Percentiles rank a stretch among this genome's conserved stretches.
phyloP scores from a whole-genome alignment of 2,329 filamentous ascomycete species.

The Fusarium xylarioides region DNA sequence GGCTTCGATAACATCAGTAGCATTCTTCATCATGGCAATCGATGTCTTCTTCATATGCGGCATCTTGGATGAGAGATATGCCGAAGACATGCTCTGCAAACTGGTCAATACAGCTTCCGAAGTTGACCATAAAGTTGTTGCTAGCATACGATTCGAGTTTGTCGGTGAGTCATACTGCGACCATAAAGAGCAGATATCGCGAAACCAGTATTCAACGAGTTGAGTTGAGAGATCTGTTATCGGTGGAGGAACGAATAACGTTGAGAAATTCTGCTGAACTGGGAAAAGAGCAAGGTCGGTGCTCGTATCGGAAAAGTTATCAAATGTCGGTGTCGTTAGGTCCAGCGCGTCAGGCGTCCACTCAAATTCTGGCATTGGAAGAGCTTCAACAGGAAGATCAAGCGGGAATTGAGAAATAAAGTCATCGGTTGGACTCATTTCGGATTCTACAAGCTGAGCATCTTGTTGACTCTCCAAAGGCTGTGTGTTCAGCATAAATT shows the following conservation, averaged over 20 bases:
- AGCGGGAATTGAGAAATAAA: conserved; percentile 9
- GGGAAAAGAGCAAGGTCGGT: conserved; percentile 6
- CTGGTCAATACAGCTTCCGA: conserved; percentile 51
- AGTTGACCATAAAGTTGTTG: conserved; percentile 48
- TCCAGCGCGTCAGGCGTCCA: conserved; percentile 16
- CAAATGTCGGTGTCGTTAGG: not conserved
- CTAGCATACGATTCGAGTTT: conserved; percentile 52
- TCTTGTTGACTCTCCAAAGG: not conserved
- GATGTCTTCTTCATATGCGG: conserved; percentile 48
- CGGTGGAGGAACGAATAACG: conserved; percentile 10
- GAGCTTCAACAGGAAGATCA: not conserved
- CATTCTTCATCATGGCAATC: conserved; percentile 46
- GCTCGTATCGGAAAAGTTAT: not conserved
- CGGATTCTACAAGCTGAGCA: not conserved
- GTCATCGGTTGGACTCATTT: not conserved
- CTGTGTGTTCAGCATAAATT: conserved; percentile 4
- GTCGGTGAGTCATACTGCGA: conserved; percentile 52
- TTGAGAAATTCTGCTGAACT: conserved; percentile 2
- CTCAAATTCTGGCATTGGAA: conserved; percentile 3
- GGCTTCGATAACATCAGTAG: conserved; percentile 46
- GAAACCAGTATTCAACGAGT: conserved; percentile 50
- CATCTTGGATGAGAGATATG: conserved; percentile 47
- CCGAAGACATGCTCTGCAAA: conserved; percentile 54
- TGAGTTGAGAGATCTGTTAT: conserved; percentile 38
- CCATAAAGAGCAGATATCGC: conserved; percentile 52